These are phyloP conservation scores for Juglanconis oblonga DNA, from an alignment of 2,329 filamentous ascomycete species.

Conservation along the genomic window DNA sequence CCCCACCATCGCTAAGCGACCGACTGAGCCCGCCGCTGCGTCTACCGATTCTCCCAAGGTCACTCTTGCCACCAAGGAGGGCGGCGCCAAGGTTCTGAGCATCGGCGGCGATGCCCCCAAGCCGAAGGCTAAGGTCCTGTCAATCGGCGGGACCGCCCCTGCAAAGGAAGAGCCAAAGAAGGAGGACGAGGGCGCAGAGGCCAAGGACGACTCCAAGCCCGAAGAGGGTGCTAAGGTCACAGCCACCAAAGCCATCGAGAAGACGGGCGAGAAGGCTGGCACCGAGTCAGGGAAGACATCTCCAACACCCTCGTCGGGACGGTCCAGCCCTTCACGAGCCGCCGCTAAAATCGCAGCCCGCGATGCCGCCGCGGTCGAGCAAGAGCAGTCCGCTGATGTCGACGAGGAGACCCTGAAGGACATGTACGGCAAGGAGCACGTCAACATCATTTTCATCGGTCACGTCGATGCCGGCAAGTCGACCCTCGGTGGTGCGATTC, in stretches of 20 bases:
- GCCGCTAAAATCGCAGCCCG: slow-evolving; percentile 51
- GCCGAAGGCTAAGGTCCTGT: slow-evolving; percentile 62
- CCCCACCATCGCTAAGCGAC: slow-evolving; percentile 63
- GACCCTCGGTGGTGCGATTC: slow-evolving; percentile 87
- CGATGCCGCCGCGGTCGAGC: slow-evolving; percentile 78
- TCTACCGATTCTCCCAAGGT: slow-evolving; percentile 48
- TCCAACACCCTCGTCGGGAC: slow-evolving; percentile 77
- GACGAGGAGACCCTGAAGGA: slow-evolving; percentile 76
- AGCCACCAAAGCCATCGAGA: slow-evolving; percentile 87
- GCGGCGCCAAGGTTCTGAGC: slow-evolving; percentile 61
- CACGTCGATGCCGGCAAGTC: slow-evolving; percentile 99
- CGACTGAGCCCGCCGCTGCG: slow-evolving; percentile 45
- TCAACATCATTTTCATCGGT: slow-evolving; percentile 97
- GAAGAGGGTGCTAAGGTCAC: slow-evolving; percentile 80
- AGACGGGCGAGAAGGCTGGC: slow-evolving; percentile 65
- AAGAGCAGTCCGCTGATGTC: slow-evolving; percentile 76
- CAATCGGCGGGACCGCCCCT: slow-evolving; percentile 36
- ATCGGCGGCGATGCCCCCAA: slow-evolving; percentile 54
- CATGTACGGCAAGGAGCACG: slow-evolving; percentile 88
- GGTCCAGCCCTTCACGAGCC: slow-evolving; percentile 71
- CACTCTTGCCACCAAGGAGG: slow-evolving; percentile 51
- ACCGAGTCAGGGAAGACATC: slow-evolving; percentile 65
- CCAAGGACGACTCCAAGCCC: slow-evolving; percentile 49
- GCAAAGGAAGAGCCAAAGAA: slow-evolving; percentile 43
- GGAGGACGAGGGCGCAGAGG: slow-evolving; percentile 41